These are phyloP conservation scores for Globisporangium apiculatum DNA, from an alignment of 352 stramenopile species.

Conservation along the genomic window DNA sequence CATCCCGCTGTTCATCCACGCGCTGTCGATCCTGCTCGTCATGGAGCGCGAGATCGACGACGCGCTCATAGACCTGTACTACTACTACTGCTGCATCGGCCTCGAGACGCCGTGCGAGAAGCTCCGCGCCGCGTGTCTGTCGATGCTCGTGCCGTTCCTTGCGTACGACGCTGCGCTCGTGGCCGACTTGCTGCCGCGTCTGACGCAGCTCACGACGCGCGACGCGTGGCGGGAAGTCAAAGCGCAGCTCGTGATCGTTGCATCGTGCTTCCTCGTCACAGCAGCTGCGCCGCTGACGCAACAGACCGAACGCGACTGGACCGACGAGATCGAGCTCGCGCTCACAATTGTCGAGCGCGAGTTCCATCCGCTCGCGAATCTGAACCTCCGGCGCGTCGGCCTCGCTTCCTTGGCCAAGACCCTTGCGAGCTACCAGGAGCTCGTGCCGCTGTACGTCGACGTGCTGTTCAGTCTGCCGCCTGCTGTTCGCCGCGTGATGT, in stretches of 20 bases:
- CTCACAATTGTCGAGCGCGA: conserved; percentile 70
- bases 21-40: conserved; percentile 55
- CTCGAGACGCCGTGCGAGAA: conserved; percentile 67
- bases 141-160: conserved; percentile 61
- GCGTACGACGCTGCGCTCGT: conserved; percentile 39
- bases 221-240: conserved; percentile 85
- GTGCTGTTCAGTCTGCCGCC: conserved; percentile 59
- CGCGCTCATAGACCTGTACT: conserved; percentile 73
- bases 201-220: conserved; percentile 55
- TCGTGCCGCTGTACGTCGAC: conserved; percentile 71
- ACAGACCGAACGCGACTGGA: conserved; percentile 28
- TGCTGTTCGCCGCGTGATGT: conserved; percentile 29
- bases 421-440: conserved; percentile 58
- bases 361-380: conserved; percentile 41
- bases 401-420: conserved; percentile 50
- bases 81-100: conserved; percentile 86
- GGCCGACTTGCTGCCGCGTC: conserved; percentile 47
- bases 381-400: conserved; percentile 59
- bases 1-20: conserved; percentile 72
- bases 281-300: conserved; percentile 11
- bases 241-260: conserved; percentile 63
- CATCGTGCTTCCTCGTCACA: conserved; percentile 44
- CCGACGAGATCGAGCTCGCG: conserved; percentile 61
- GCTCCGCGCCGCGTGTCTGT: conserved; percentile 65
- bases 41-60: conserved; percentile 70